phyloP scores from a whole-genome alignment of 805 yeast genomes.

The Sugiyamaella valdiviana region DNA sequence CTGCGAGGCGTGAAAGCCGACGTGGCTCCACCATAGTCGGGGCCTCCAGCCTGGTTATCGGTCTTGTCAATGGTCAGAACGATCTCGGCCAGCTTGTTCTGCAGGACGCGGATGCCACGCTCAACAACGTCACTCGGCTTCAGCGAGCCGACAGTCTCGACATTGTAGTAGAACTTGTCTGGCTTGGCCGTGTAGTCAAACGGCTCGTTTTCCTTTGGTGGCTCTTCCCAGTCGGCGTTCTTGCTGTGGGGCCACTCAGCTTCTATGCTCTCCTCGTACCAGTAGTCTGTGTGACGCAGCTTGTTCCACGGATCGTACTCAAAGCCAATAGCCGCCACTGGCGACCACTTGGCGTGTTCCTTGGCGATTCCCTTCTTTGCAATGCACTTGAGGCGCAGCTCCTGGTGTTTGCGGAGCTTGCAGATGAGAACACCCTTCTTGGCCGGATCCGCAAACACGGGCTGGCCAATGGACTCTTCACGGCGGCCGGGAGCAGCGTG shows the following conservation, averaged over 20 bases:
- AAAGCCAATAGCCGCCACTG: conserved; percentile 90
- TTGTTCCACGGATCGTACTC: conserved; percentile 99
- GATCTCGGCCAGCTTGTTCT: conserved; percentile 84
- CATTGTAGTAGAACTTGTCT: conserved; percentile 72
- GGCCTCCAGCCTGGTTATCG: conserved; percentile 7
- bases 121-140: conserved; percentile 84
- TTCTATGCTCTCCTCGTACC: conserved; percentile 88
- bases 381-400: conserved; percentile 78
- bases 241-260: conserved; percentile 89
- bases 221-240: conserved; percentile 94
- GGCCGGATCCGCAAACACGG: conserved; percentile 72
- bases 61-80: conserved; percentile 53
- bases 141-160: conserved; percentile 87
- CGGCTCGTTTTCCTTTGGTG: conserved; percentile 78
- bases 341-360: conserved; percentile 99
- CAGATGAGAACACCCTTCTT: conserved; percentile 85
- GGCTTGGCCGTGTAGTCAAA: conserved; percentile 85
- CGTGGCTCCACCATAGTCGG: neutral
- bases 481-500: conserved; percentile 37
- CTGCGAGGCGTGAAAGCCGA: neutral
- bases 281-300: conserved; percentile 87
- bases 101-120: conserved; percentile 78
- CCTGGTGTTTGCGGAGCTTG: conserved; percentile 88
- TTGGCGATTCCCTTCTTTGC: conserved; percentile 97
- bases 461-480: conserved; percentile 59